Base-by-base conservation (phyloP, 331 rosid species). In the Stylosanthes scabra region DNA sequence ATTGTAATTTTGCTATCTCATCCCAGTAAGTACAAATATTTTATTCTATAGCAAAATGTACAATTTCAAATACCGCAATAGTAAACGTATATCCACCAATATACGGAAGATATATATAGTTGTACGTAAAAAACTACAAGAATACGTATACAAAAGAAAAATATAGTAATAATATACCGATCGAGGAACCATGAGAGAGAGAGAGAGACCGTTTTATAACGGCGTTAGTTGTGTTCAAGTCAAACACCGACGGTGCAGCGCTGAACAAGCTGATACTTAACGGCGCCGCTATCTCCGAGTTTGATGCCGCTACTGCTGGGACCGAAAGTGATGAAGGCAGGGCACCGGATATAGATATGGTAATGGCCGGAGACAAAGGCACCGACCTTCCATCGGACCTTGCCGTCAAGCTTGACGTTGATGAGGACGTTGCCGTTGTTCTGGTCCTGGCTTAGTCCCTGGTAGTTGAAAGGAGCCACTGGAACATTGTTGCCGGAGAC, bases 361-460 rank as follows among this genome's bases (percentile, higher is more conserved):
- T 95, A 95, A 40, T 55, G 82, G 5, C 90, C 83, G 2, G 97
- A 70, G 46, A 86, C 54, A 46, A 95, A 92, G 1, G 97, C 45
- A 9, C 99, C 99, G 29, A 95, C 90, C 62, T 92, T 95, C 87
- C 89, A 95, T 7, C 99, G 77, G 29, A 90, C 99, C 39, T 82
- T 80, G 0, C 93, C 99, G 62, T 88, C 96, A 2, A 85, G 4
- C 58, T 84, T 92, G 84, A 95, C 74, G 27, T 50, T 4, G 46
- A 92, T 52, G 14, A 77, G 41, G 57, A 95, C 80, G 63, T 83
- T 75, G 1, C 99, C 99, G 72, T 68, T 63, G 46, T 66, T 7
- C 78, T 87, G 93, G 31, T 91, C 97, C 6, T 88, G 96, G 11
- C 61, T 40, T 0, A 95, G 86, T 0, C 74, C 28, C 0, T 14